Percentiles rank a stretch among this genome's conserved stretches.
phyloP scores from a whole-genome alignment of 805 yeast genomes.

The Pichia rugopelliculosa region DNA sequence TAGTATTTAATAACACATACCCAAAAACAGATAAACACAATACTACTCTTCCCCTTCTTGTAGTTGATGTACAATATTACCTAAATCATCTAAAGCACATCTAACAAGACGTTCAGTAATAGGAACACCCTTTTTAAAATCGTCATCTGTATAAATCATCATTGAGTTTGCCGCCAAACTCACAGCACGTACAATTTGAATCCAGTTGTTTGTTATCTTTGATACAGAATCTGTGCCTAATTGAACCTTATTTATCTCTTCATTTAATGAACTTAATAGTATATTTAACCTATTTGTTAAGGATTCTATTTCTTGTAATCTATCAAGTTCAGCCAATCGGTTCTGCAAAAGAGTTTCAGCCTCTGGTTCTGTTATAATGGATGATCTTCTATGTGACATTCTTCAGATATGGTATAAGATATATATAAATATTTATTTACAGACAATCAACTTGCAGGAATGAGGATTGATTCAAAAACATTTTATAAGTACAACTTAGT shows the following conservation, averaged over 20 bases:
- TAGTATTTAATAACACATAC: neutral
- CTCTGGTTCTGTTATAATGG: conserved; percentile 14
- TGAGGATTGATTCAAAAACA: neutral
- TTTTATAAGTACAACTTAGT: no score
- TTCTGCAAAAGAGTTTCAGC: conserved; percentile 20
- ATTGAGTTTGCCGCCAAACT: conserved; percentile 53
- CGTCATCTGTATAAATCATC: conserved; percentile 35
- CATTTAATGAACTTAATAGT: conserved; percentile 43
- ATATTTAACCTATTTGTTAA: conserved; percentile 38
- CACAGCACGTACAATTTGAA: conserved; percentile 50
- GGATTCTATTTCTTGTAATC: conserved; percentile 39
- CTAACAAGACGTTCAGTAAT: conserved; percentile 63
- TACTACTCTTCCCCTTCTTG: neutral
- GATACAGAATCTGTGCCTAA: conserved; percentile 58
- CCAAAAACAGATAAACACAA: neutral
- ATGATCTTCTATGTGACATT: conserved; percentile 10
- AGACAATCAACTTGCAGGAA: no score
- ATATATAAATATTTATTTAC: neutral
- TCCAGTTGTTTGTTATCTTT: conserved; percentile 57
- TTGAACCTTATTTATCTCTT: conserved; percentile 39
- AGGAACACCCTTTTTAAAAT: conserved; percentile 37
- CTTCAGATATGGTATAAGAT: neutral
- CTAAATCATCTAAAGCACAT: conserved; percentile 38
- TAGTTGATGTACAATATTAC: conserved; percentile 24
- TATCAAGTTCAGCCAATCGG: conserved; percentile 39